Evolutionary conservation across 345 rosid species (phyloP).

Genomic region (Clarkia xantiana): DNA sequence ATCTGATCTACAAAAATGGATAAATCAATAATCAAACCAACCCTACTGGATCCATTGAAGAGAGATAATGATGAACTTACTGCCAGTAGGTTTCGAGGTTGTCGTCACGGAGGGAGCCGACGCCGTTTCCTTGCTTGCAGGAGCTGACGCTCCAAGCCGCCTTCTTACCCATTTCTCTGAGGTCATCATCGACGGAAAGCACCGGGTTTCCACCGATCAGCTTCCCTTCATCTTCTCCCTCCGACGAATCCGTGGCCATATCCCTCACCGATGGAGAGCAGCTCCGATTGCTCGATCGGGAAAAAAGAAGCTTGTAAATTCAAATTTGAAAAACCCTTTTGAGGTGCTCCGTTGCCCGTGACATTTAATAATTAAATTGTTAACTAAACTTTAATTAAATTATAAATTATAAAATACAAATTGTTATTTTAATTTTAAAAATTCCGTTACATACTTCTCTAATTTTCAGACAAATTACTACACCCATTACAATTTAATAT

Average conservation of each 20-base stretch:
- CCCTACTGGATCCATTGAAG: background rate
- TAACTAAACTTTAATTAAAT: too few relatives aligned
- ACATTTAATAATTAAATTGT: too few relatives aligned
- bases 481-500: too few relatives aligned
- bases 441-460: too few relatives aligned
- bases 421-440: too few relatives aligned
- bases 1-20: slow-evolving; percentile 47
- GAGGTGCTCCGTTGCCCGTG: too few relatives aligned
- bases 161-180: slow-evolving; percentile 77
- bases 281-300: background rate
- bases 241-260: slow-evolving; percentile 87
- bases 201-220: slow-evolving; percentile 51
- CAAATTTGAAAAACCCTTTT: too few relatives aligned
- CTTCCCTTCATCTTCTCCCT: slow-evolving; percentile 85
- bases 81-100: slow-evolving; percentile 90
- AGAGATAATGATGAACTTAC: slow-evolving; percentile 17
- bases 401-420: too few relatives aligned
- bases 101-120: slow-evolving; percentile 75
- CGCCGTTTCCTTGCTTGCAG: slow-evolving; percentile 87
- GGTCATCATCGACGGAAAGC: slow-evolving; percentile 56
- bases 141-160: slow-evolving; percentile 98
- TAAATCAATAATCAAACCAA: background rate
- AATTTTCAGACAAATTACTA: too few relatives aligned
- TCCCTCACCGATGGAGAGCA: background rate
- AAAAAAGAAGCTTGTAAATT: too few relatives aligned